A percentile compares a stretch with the other conserved stretches of the same genome.
Conservation (phyloP, 495 filamentous ascomycete species). For the Pyrenula massariospora region DNA sequence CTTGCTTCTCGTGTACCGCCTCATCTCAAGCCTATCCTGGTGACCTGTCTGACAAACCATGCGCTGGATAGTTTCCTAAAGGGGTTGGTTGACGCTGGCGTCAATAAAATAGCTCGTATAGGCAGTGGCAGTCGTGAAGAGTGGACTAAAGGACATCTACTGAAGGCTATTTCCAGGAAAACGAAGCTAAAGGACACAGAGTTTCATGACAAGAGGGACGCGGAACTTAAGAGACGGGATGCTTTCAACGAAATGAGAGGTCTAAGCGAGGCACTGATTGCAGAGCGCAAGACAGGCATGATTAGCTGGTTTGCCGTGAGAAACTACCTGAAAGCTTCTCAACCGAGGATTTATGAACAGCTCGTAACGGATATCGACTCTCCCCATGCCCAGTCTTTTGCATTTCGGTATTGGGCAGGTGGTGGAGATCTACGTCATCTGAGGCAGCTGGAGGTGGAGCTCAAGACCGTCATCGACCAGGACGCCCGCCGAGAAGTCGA, state of each 20-base stretch:
- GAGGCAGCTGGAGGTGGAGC: slow-evolving; percentile 6
- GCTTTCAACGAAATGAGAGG: neutral
- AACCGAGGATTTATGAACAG: neutral
- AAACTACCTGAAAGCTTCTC: neutral
- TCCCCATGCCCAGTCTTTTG: slow-evolving; percentile 4
- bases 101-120: slow-evolving; percentile 49
- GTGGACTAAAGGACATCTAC: slow-evolving; percentile 8
- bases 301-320: slow-evolving; percentile 1
- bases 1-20: slow-evolving; percentile 37
- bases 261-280: neutral
- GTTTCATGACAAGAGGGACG: neutral
- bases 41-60: slow-evolving; percentile 54
- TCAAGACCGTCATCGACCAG: slow-evolving; percentile 4
- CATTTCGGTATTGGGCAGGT: slow-evolving; percentile 13
- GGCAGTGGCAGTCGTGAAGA: slow-evolving; percentile 43
- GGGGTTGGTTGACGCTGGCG: slow-evolving; percentile 38
- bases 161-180: slow-evolving; percentile 7
- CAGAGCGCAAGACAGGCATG: slow-evolving; percentile 1
- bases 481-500: neutral
- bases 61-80: slow-evolving; percentile 54
- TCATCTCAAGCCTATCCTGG: slow-evolving; percentile 48
- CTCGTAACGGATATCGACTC: neutral
- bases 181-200: slow-evolving; percentile 2
- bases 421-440: slow-evolving; percentile 15
- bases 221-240: neutral